phyloP scores from a whole-genome alignment of 331 rosid genomes.

The Ulmus americana region DNA sequence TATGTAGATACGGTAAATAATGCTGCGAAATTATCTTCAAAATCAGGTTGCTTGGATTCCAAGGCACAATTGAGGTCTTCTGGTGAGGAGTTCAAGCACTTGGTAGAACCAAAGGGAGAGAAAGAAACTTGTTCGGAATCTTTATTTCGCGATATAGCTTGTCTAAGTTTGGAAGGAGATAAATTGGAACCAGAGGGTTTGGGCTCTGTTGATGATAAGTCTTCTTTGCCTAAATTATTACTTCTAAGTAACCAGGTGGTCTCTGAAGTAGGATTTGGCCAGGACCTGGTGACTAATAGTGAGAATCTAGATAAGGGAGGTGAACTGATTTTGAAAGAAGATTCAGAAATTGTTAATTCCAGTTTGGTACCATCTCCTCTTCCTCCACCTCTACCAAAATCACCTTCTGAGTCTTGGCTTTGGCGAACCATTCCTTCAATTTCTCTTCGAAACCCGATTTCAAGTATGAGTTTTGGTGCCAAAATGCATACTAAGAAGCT shows the following conservation, averaged over 20 bases:
- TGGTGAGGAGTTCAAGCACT: constrained; percentile 20
- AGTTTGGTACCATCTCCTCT: constrained; percentile 35
- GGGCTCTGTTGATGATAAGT: constrained; percentile 27
- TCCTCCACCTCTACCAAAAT: constrained; percentile 81
- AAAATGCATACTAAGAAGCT: constrained; percentile 29
- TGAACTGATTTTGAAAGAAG: constrained; percentile 34
- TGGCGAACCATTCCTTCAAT: constrained; percentile 67
- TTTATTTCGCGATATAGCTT: constrained; percentile 32
- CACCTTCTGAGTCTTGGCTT: constrained; percentile 98
- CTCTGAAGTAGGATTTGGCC: constrained; percentile 23
- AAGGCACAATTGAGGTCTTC: constrained; percentile 24
- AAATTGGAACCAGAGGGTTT: constrained; percentile 31
- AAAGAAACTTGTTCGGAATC: constrained; percentile 34
- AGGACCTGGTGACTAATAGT: constrained; percentile 16
- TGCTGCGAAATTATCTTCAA: constrained; percentile 29
- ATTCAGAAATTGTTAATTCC: constrained; percentile 24
- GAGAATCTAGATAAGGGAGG: constrained; percentile 29
- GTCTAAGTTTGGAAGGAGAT: constrained; percentile 30
- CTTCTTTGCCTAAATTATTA: constrained; percentile 27
- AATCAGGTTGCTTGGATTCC: constrained; percentile 30
- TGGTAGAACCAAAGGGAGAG: constrained; percentile 24
- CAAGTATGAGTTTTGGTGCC: constrained; percentile 32
- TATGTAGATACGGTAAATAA: constrained; percentile 62
- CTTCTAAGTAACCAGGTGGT: constrained; percentile 30
- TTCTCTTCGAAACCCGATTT: constrained; percentile 37